phyloP scores from a whole-genome alignment of 1,284 basidiomycete genomes.

The Tilletiopsis washingtonensis region DNA sequence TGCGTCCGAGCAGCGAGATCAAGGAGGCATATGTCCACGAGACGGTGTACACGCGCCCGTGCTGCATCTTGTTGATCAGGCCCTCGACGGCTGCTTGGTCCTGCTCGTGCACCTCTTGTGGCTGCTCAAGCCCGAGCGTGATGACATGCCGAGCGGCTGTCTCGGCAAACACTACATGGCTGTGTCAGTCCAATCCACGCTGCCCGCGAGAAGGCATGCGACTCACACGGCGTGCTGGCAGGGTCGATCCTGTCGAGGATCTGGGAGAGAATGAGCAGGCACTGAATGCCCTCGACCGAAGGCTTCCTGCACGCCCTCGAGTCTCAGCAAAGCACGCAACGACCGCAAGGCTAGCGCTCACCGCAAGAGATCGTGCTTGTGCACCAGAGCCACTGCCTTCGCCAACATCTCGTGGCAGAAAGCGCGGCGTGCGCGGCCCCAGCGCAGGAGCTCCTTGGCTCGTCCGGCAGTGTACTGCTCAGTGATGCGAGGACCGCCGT shows the following conservation, averaged over 20 bases:
- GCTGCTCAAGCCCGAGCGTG: slow-evolving; percentile 5
- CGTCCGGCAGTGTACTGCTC: neutral
- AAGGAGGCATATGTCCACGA: slow-evolving; percentile 31
- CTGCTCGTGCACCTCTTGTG: slow-evolving; percentile 12
- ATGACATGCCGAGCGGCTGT: slow-evolving; percentile 8
- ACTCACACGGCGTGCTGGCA: neutral
- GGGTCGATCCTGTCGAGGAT: slow-evolving; percentile 23
- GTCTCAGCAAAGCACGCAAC: too few relatives aligned
- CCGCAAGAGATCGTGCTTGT: slow-evolving; percentile 37
- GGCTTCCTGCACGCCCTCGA: too few relatives aligned
- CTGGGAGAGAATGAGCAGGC: slow-evolving; percentile 24
- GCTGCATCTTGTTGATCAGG: slow-evolving; percentile 21
- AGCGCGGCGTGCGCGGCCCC: slow-evolving; percentile 34
- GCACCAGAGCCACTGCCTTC: slow-evolving; percentile 31
- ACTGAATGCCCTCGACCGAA: slow-evolving; percentile 24
- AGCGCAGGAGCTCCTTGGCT: slow-evolving; percentile 20
- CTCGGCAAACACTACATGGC: slow-evolving; percentile 2
- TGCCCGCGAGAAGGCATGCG: too few relatives aligned
- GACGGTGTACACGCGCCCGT: slow-evolving; percentile 23
- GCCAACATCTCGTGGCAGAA: slow-evolving; percentile 34
- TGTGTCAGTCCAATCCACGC: too few relatives aligned
- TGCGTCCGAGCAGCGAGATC: slow-evolving; percentile 20
- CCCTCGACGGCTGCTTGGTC: slow-evolving; percentile 13
- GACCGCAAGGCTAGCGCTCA: too few relatives aligned
- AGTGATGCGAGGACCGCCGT: neutral